Evolutionary conservation across 2,329 filamentous ascomycete genomes (phyloP).

Genomic region (Colletotrichum musicola): DNA sequence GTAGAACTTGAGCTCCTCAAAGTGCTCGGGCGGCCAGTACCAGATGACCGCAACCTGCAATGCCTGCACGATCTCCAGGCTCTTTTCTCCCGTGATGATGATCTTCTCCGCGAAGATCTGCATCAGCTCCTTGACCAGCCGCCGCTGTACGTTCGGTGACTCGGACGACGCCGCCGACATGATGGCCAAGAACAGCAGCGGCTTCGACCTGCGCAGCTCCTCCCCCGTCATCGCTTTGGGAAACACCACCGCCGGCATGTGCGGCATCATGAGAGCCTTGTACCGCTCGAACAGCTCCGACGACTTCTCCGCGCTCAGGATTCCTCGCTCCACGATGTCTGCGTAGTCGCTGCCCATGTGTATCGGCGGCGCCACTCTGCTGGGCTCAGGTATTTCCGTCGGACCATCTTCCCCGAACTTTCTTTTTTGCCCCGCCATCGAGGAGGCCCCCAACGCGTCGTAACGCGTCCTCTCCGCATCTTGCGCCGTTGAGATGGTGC

Average conservation of each 20-base stretch:
- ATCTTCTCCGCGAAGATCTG: conserved; percentile 80
- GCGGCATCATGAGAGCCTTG: conserved; percentile 68
- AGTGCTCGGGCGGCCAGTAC: conserved; percentile 86
- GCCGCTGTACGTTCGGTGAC: conserved; percentile 67
- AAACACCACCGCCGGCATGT: conserved; percentile 74
- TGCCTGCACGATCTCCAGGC: conserved; percentile 84
- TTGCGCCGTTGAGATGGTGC: conserved; percentile 6
- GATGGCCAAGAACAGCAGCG: conserved; percentile 77
- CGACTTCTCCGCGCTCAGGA: conserved; percentile 69
- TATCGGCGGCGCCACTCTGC: conserved; percentile 30
- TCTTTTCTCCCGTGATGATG: conserved; percentile 82
- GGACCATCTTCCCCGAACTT: conserved; percentile 46
- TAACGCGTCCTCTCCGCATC: conserved; percentile 22
- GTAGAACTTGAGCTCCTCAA: conserved; percentile 91
- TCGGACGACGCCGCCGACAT: conserved; percentile 75
- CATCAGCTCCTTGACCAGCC: conserved; percentile 77
- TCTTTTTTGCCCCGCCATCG: conserved; percentile 45
- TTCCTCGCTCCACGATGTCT: conserved; percentile 70
- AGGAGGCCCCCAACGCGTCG: background rate
- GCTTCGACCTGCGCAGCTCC: conserved; percentile 70
- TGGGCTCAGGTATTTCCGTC: conserved; percentile 12
- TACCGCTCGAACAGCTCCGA: conserved; percentile 69
- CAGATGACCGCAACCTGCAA: conserved; percentile 82
- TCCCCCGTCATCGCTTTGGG: conserved; percentile 64
- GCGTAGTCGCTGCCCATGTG: conserved; percentile 46